Evolutionary conservation across 2,329 filamentous ascomycete genomes (phyloP).

Genomic region (Metarhizium rileyi): DNA sequence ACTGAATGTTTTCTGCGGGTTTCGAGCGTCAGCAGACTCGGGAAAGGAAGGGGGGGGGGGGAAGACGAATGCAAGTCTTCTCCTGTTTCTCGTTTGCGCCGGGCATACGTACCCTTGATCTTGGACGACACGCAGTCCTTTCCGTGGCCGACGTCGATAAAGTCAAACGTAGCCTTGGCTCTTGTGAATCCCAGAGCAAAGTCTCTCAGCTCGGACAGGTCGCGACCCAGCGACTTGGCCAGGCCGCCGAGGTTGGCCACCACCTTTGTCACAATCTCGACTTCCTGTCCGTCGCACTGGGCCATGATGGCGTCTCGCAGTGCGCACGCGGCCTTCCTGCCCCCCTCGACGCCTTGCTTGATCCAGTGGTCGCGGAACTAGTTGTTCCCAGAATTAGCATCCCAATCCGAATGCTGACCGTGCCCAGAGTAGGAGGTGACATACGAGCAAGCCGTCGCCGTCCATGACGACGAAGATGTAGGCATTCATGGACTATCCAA

Average conservation of each 20-base stretch:
- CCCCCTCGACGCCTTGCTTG: slow-evolving; percentile 44
- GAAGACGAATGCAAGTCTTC: no score
- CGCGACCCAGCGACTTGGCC: slow-evolving; percentile 36
- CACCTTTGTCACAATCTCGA: slow-evolving; percentile 47
- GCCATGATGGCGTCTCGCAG: slow-evolving; percentile 38
- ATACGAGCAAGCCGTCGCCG: slow-evolving; percentile 51
- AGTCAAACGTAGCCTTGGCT: slow-evolving; percentile 49
- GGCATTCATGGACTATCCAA: slow-evolving; percentile 40
- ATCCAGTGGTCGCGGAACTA: slow-evolving; percentile 50
- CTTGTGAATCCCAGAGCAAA: slow-evolving; percentile 53
- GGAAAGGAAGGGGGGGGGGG: no score
- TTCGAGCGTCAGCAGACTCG: not conserved
- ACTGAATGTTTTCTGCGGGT: slow-evolving; percentile 37
- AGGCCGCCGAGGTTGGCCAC: slow-evolving; percentile 45
- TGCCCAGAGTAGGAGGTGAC: no score
- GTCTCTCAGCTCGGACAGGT: slow-evolving; percentile 40
- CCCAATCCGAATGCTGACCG: no score
- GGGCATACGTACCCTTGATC: slow-evolving; percentile 41
- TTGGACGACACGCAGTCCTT: slow-evolving; percentile 52
- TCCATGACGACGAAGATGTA: slow-evolving; percentile 54
- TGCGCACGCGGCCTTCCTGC: slow-evolving; percentile 40
- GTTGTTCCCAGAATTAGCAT: not conserved
- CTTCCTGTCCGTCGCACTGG: slow-evolving; percentile 33
- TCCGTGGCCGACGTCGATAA: slow-evolving; percentile 48
- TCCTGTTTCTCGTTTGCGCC: not conserved